Evolutionary conservation across 1,284 basidiomycete species (phyloP).

Genomic region (Malassezia sp.): DNA sequence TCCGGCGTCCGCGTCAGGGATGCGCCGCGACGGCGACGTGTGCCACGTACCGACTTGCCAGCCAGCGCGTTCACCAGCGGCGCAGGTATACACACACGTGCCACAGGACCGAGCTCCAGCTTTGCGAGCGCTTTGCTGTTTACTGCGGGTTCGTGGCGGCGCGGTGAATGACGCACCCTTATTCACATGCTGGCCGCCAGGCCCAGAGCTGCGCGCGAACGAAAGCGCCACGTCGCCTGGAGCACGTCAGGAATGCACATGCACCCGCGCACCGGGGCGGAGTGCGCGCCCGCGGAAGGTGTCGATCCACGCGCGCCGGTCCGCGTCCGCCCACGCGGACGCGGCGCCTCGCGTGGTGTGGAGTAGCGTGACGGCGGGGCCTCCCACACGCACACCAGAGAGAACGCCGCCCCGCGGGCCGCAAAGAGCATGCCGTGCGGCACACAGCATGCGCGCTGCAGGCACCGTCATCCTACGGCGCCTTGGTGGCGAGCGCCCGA

Average conservation of each 20-base stretch:
- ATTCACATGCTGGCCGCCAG: constrained; percentile 21
- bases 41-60: constrained; percentile 13
- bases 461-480: no score
- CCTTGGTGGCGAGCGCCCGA: no score
- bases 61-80: constrained; percentile 6
- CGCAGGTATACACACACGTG: background rate
- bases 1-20: no score
- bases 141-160: background rate
- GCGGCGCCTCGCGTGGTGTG: no score
- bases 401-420: no score
- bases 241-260: background rate
- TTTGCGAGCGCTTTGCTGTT: constrained; percentile 11
- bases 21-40: background rate
- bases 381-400: no score
- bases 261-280: background rate
- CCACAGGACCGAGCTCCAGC: background rate
- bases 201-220: constrained; percentile 17
- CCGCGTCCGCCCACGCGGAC: constrained; percentile 1
- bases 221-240: constrained; percentile 9
- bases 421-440: no score
- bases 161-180: constrained; percentile 4
- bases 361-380: no score
- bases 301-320: constrained; percentile 6
- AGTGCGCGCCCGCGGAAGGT: constrained; percentile 4
- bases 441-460: no score